Evolutionary conservation across 225 moss, liverwort and hornwort species (phyloP).

Genomic region (Thuidium tamariscinum): DNA sequence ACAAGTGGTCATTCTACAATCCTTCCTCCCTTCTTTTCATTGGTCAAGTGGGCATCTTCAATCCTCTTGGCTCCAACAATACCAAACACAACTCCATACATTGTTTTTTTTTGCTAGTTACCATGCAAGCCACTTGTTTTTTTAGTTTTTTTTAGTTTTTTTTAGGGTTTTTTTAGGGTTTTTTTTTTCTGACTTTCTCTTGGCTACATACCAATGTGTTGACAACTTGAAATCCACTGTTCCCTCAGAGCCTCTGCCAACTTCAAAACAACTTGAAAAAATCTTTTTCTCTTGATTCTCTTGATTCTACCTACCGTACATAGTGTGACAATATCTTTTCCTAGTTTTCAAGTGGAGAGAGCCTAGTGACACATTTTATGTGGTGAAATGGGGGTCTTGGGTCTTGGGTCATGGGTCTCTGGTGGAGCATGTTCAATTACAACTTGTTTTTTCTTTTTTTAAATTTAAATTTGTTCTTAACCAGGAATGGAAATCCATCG

Average conservation of each 20-base stretch:
- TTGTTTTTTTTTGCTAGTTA: neutral
- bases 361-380: neutral
- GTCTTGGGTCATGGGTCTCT: too few species aligned
- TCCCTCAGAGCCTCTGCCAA: too few species aligned
- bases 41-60: neutral
- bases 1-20: accelerated
- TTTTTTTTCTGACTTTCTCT: neutral
- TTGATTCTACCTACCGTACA: neutral
- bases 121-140: neutral
- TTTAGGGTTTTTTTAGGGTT: too few species aligned
- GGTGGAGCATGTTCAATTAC: neutral
- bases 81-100: too few species aligned
- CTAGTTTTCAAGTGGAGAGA: neutral
- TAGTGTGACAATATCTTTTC: neutral
- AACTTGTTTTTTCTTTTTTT: too few species aligned
- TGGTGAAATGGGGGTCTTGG: neutral
- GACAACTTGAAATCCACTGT: neutral
- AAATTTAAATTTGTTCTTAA: too few species aligned
- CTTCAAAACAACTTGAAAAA: too few species aligned
- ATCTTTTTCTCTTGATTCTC: too few species aligned
- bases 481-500: too few species aligned
- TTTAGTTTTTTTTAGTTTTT: too few species aligned
- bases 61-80: neutral
- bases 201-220: neutral
- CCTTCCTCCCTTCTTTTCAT: neutral